These are phyloP conservation scores for Colletotrichum simmondsii DNA, from an alignment of 2,329 filamentous ascomycete species.

Conservation along the genomic window DNA sequence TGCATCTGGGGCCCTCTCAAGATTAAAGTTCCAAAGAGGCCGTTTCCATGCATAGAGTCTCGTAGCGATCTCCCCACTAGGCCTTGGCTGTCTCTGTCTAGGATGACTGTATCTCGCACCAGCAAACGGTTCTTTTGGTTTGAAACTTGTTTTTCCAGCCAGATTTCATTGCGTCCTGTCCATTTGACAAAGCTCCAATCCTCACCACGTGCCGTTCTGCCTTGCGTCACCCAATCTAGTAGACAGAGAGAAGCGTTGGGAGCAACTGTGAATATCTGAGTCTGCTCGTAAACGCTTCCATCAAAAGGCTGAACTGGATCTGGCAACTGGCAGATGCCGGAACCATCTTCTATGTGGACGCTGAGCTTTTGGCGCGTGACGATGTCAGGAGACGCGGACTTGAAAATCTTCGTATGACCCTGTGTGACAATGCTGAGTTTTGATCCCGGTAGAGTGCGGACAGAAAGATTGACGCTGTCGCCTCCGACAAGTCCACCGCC, in stretches of 20 bases:
- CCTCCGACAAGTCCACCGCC: slow-evolving; percentile 92
- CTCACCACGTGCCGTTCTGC: slow-evolving; percentile 85
- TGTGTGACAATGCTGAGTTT: slow-evolving; percentile 76
- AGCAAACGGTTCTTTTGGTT: slow-evolving; percentile 68
- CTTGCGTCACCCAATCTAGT: slow-evolving; percentile 94
- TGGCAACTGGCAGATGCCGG: slow-evolving; percentile 76
- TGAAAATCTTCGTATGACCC: slow-evolving; percentile 97
- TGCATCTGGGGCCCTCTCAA: slow-evolving; percentile 79
- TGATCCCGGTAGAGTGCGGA: slow-evolving; percentile 72
- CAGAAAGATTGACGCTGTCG: slow-evolving; percentile 79
- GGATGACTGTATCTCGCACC: slow-evolving; percentile 84
- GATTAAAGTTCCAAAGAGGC: slow-evolving; percentile 86
- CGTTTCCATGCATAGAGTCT: slow-evolving; percentile 78
- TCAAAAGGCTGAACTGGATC: slow-evolving; percentile 95
- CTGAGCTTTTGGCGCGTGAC: slow-evolving; percentile 68
- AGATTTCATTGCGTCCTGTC: slow-evolving; percentile 90
- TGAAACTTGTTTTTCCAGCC: slow-evolving; percentile 53
- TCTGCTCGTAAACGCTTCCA: slow-evolving; percentile 84
- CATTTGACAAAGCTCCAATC: slow-evolving; percentile 86
- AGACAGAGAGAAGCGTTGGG: slow-evolving; percentile 76
- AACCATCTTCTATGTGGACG: slow-evolving; percentile 60
- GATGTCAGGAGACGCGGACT: slow-evolving; percentile 69
- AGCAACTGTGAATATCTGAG: slow-evolving; percentile 77
- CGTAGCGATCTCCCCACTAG: slow-evolving; percentile 53
- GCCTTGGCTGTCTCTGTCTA: slow-evolving; percentile 65